Conservation (phyloP, 306 rosid species). For the Oemleria cerasiformis region DNA sequence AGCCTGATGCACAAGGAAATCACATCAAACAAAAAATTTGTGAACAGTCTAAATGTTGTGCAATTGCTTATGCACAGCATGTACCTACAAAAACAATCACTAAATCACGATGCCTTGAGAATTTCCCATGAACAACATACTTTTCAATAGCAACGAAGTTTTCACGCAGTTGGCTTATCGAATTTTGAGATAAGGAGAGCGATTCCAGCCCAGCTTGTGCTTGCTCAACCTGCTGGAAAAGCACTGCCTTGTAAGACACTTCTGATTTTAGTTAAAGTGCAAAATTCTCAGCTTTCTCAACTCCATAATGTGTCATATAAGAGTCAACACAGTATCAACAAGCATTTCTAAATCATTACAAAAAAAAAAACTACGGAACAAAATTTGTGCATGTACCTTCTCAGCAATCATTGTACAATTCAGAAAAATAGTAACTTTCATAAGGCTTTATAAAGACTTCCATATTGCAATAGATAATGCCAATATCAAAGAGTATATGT, state of each 20-base stretch:
- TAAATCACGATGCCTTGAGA: constrained; percentile 20
- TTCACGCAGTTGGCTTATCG: constrained; percentile 71
- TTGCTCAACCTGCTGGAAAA: constrained; percentile 78
- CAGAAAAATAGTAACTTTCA: too few relatives aligned
- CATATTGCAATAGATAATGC: too few relatives aligned
- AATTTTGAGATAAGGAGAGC: constrained; percentile 62
- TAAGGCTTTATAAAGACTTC: too few relatives aligned
- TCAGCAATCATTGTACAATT: constrained; percentile 97
- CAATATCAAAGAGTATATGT: too few relatives aligned
- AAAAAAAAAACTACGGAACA: too few relatives aligned
- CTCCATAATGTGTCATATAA: too few relatives aligned
- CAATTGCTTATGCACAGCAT: constrained; percentile 9
- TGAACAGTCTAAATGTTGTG: constrained; percentile 15
- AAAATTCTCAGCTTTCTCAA: too few relatives aligned
- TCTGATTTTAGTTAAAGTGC: constrained; percentile 16
- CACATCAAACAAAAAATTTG: constrained; percentile 27
- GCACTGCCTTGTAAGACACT: constrained; percentile 19
- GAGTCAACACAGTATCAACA: neutral
- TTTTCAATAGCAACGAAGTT: constrained; percentile 86
- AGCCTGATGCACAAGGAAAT: constrained; percentile 53
- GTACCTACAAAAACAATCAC: too few relatives aligned
- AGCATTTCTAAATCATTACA: neutral
- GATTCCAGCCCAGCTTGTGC: constrained; percentile 87
- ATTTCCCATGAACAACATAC: constrained; percentile 50
- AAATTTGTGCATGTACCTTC: constrained; percentile 50